These are phyloP conservation scores for Yamadazyma nakazawae DNA, from an alignment of 805 yeast species.

Conservation along the genomic window DNA sequence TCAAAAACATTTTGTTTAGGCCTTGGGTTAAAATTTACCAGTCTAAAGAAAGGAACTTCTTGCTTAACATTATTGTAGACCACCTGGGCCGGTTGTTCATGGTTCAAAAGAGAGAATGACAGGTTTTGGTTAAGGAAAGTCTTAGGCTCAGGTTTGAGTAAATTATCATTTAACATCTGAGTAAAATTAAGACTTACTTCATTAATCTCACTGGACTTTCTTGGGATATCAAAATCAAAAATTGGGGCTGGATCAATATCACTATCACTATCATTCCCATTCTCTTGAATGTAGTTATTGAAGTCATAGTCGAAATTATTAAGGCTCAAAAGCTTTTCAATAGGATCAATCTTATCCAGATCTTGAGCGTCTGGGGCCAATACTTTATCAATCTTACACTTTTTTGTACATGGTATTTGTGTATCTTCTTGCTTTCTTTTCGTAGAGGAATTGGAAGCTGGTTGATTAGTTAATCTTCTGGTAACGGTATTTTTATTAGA, in stretches of 20 bases:
- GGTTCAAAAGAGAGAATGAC: constrained; percentile 7
- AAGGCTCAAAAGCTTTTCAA: constrained; percentile 38
- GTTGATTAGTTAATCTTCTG: constrained; percentile 4
- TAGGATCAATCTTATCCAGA: constrained; percentile 39
- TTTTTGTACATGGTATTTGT: not conserved
- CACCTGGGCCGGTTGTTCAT: constrained; percentile 1
- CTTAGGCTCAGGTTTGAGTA: constrained; percentile 25
- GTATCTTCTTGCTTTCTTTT: constrained; percentile 4
- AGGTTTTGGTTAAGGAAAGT: constrained; percentile 15
- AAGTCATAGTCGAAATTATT: constrained; percentile 8
- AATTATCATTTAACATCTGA: constrained; percentile 37
- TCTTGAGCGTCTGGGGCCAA: not conserved
- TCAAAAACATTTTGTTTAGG: constrained; percentile 28
- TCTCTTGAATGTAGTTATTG: constrained; percentile 4
- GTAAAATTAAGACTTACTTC: constrained; percentile 29
- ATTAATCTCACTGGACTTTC: constrained; percentile 7
- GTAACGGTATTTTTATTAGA: not conserved
- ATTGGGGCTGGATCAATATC: constrained; percentile 13
- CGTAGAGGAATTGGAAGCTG: not conserved
- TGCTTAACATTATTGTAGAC: constrained; percentile 2
- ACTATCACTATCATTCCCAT: constrained; percentile 2
- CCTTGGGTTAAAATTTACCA: constrained; percentile 32
- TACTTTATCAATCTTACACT: constrained; percentile 7
- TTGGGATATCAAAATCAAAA: constrained; percentile 1
- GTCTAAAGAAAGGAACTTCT: constrained; percentile 31